Conservation (phyloP, 768 basidiomycete species). For the Amanita jacksonii region DNA sequence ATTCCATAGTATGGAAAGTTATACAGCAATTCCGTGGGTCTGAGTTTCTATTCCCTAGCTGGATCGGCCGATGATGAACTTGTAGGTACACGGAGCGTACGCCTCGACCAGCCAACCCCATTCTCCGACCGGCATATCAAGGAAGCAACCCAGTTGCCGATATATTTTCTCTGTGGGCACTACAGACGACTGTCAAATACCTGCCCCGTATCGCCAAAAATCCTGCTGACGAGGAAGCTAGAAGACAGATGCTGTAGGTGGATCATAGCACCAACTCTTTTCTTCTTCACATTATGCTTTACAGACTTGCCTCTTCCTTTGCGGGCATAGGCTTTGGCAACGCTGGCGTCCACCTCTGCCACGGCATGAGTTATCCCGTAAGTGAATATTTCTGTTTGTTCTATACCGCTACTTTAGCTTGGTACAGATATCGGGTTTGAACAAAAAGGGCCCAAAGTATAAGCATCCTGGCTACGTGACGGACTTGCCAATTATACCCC, state of each 20-base stretch:
- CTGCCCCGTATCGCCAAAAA: constrained; percentile 82
- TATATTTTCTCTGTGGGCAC: constrained; percentile 92
- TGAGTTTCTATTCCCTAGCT: not conserved
- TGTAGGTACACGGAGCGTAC: constrained; percentile 80
- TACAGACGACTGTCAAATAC: constrained; percentile 80
- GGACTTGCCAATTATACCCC: constrained; percentile 87
- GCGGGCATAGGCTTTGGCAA: constrained; percentile 95
- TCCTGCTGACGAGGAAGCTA: constrained; percentile 69
- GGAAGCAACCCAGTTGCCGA: constrained; percentile 93
- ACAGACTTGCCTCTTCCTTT: constrained; percentile 82
- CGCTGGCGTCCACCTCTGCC: constrained; percentile 85
- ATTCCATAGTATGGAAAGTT: constrained; percentile 94
- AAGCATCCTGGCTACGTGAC: constrained; percentile 84
- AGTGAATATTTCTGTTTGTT: constrained; percentile 17
- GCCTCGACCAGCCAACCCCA: constrained; percentile 85
- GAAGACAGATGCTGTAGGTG: constrained; percentile 82
- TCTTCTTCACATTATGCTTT: not conserved
- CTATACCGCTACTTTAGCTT: not conserved
- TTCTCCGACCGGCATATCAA: constrained; percentile 86
- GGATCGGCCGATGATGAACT: constrained; percentile 1
- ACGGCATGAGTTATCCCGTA: constrained; percentile 85
- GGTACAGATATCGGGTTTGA: constrained; percentile 77
- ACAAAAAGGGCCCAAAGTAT: constrained; percentile 91
- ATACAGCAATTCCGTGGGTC: constrained; percentile 83
- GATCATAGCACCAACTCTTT: not conserved